Base-by-base conservation (phyloP, 352 stramenopile genomes). In the Blastocystis sp. region DNA sequence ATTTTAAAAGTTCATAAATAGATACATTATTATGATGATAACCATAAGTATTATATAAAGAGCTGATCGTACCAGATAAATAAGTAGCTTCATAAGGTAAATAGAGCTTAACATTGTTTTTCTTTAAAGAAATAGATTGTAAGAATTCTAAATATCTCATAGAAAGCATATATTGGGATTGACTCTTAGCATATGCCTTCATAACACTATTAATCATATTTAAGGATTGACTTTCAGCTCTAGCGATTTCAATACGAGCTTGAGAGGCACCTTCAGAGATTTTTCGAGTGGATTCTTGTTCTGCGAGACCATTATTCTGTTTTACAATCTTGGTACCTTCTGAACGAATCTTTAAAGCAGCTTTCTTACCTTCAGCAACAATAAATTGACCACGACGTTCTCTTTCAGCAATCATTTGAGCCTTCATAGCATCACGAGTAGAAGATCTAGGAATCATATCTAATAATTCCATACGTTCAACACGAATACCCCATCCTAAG, bases 331-430 rank as follows among this genome's bases (percentile, higher is more conserved):
- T 72, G 19, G 57, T 69, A 19, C 68, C 68, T 43, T 73, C 68
- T 2, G 68, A 70, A 13, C 55, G 30, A 21, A 72, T 54, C 7
- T 67, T 54, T 23, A 68, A 40, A 0, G 68, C 68, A 10, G 66
- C 59, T 46, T 73, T 73, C 30, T 73, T 69, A 10, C 68, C 68
- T 39, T 73, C 68, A 23, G 68, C 68, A 13, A 43, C 16, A 35
- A 73, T 73, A 46, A 73, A 73, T 25, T 72, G 66, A 28, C 66
- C 68, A 18, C 68, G 68, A 47, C 68, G 59, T 13, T 65, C 45
- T 31, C 68, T 66, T 33, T 73, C 68, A 18, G 68, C 68, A 44
- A 72, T 70, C 68, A 73, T 73, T 43, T 73, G 68, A 24, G 31
- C 52, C 42, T 73, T 72, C 67, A 72, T 72, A 21, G 66, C 52